phyloP scores from a whole-genome alignment of 176 grass and related monocot genomes.

The Typha latifolia region DNA sequence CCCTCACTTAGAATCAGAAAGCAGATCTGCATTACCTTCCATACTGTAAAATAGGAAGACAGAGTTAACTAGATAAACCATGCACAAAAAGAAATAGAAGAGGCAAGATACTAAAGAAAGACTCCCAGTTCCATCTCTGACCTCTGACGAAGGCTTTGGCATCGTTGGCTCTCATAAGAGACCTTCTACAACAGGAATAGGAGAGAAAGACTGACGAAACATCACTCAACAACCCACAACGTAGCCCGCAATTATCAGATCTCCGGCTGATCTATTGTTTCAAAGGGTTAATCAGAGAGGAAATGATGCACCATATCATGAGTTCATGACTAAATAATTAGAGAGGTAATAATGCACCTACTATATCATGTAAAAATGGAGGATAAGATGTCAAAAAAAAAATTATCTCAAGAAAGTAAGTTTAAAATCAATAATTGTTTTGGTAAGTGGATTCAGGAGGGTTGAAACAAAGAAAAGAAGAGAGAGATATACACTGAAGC shows the following conservation, averaged over 20 bases:
- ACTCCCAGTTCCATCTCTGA: constrained; percentile 2
- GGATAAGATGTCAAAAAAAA: not conserved
- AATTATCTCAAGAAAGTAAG: not conserved
- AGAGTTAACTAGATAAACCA: constrained; percentile 3
- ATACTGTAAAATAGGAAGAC: constrained; percentile 36
- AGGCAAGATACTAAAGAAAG: not conserved
- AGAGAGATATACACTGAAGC: not conserved
- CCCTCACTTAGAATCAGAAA: constrained; percentile 67
- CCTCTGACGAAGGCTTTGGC: constrained; percentile 66
- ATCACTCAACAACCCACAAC: constrained; percentile 46
- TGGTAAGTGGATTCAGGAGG: not conserved
- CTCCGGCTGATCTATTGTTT: constrained; percentile 41
- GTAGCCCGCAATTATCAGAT: constrained; percentile 48
- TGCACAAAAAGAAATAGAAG: not conserved
- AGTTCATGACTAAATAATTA: not conserved
- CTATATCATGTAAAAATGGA: not conserved
- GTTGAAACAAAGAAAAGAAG: not conserved
- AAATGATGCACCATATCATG: not conserved
- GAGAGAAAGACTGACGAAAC: constrained; percentile 69
- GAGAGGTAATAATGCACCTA: not conserved
- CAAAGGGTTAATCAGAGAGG: constrained; percentile 5
- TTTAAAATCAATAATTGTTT: not conserved
- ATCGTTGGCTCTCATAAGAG: constrained; percentile 55
- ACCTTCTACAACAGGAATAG: constrained; percentile 54
- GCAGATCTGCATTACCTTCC: constrained; percentile 86